Conservation (phyloP, 768 basidiomycete species). For the Leccinum ochraceum region DNA sequence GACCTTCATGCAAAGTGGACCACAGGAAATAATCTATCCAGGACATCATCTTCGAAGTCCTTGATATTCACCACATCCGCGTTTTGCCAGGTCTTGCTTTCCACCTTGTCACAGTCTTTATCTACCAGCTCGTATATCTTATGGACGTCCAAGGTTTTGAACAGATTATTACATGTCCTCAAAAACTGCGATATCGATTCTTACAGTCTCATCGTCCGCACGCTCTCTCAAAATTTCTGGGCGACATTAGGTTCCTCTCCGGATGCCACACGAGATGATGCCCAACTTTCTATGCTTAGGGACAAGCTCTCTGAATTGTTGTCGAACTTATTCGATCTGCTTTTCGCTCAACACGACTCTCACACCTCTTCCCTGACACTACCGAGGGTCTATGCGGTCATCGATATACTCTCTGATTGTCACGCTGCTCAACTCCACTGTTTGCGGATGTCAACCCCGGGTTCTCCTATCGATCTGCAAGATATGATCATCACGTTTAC, state of each 20-base stretch:
- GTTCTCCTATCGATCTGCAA: slow-evolving; percentile 19
- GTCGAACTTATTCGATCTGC: slow-evolving; percentile 24
- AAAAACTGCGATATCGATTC: slow-evolving; percentile 33
- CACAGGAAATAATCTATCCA: slow-evolving; percentile 9
- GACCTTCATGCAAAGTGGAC: slow-evolving; percentile 46
- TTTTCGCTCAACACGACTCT: slow-evolving; percentile 11
- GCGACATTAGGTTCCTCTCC: slow-evolving; percentile 1
- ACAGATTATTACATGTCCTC: slow-evolving; percentile 37
- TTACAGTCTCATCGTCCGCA: slow-evolving; percentile 33
- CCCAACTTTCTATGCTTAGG: slow-evolving; percentile 11
- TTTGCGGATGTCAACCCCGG: slow-evolving; percentile 8
- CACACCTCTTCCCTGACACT: neutral
- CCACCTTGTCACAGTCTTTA: slow-evolving; percentile 20
- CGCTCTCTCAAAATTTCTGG: slow-evolving; percentile 29
- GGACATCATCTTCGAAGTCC: neutral
- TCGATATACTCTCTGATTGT: slow-evolving; percentile 32
- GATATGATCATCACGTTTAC: slow-evolving; percentile 28
- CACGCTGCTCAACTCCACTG: slow-evolving; percentile 20
- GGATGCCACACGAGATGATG: neutral
- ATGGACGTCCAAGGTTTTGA: slow-evolving; percentile 47
- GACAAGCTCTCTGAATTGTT: slow-evolving; percentile 24
- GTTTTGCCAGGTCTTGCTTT: slow-evolving; percentile 27
- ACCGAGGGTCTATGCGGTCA: slow-evolving; percentile 13
- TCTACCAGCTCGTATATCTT: slow-evolving; percentile 35
- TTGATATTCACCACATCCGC: slow-evolving; percentile 28